A percentile compares a stretch with the other conserved stretches of the same genome.
These are phyloP conservation scores for Fusarium circinatum DNA, from an alignment of 2,329 filamentous ascomycete genomes.

Conservation along the genomic window DNA sequence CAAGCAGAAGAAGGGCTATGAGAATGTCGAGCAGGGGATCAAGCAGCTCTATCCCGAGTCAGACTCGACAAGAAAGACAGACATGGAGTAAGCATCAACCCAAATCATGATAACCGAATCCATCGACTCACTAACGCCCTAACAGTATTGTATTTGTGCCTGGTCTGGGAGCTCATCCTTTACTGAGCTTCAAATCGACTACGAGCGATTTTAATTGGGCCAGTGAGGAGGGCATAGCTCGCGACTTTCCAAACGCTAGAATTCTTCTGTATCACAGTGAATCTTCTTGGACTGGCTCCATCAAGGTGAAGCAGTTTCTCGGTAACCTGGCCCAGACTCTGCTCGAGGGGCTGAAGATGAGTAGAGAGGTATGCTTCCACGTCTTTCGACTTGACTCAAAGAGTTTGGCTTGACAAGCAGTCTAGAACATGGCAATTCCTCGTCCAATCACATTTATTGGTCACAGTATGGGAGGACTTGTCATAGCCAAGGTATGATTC, in stretches of 20 bases:
- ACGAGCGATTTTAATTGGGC: constrained; percentile 54
- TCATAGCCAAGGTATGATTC: constrained; percentile 52
- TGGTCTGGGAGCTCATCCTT: constrained; percentile 53
- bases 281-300: constrained; percentile 53
- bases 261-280: constrained; percentile 55
- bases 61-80: constrained; percentile 44
- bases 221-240: constrained; percentile 44
- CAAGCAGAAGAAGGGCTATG: constrained; percentile 49
- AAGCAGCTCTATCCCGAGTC: constrained; percentile 50
- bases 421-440: constrained; percentile 6
- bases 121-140: background rate
- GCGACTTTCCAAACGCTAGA: constrained; percentile 54
- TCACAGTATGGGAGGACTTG: constrained; percentile 57
- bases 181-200: constrained; percentile 53
- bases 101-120: fast-evolving
- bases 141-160: constrained; percentile 55
- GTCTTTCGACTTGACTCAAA: background rate
- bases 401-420: background rate
- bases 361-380: constrained; percentile 47
- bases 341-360: constrained; percentile 48
- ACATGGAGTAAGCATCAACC: constrained; percentile 47
- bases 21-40: constrained; percentile 52
- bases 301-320: constrained; percentile 56
- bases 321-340: constrained; percentile 52
- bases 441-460: constrained; percentile 56